A percentile compares a stretch with the other conserved stretches of the same genome.
Conservation (phyloP, 257 asterid species). For the Solanum chmielewskii region DNA sequence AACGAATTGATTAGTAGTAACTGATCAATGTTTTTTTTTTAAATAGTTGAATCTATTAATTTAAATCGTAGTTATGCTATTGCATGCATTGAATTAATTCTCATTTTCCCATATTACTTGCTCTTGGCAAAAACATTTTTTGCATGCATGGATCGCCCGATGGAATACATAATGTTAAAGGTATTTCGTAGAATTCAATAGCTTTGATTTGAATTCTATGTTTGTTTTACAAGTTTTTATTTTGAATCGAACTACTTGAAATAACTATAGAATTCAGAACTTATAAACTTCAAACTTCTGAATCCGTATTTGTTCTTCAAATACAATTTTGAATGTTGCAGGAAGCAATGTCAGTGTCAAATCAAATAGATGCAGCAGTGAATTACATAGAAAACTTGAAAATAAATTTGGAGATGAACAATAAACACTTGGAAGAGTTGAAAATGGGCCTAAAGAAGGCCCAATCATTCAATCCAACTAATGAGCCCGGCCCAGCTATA, state of each 20-base stretch:
- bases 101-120: background rate
- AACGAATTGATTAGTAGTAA: background rate
- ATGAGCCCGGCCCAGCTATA: background rate
- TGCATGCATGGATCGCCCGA: background rate
- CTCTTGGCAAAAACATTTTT: background rate
- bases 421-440: constrained; percentile 11
- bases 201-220: background rate
- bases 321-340: background rate
- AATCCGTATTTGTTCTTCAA: background rate
- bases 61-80: background rate
- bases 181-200: too few species aligned
- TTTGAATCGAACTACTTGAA: background rate
- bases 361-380: constrained; percentile 34
- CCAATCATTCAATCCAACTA: background rate
- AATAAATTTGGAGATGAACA: constrained; percentile 13
- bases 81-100: background rate
- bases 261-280: background rate
- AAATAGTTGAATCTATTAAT: background rate
- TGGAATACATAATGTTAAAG: background rate
- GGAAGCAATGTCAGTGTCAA: constrained; percentile 22
- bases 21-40: too few species aligned
- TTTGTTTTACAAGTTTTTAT: background rate
- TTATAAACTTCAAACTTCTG: background rate
- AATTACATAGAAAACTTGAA: constrained; percentile 17
- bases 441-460: background rate